Evolutionary conservation across 306 rosid genomes (phyloP), one percentile per base, ranked within the genome.

Genomic region (Sphenostylis stenocarpa): DNA sequence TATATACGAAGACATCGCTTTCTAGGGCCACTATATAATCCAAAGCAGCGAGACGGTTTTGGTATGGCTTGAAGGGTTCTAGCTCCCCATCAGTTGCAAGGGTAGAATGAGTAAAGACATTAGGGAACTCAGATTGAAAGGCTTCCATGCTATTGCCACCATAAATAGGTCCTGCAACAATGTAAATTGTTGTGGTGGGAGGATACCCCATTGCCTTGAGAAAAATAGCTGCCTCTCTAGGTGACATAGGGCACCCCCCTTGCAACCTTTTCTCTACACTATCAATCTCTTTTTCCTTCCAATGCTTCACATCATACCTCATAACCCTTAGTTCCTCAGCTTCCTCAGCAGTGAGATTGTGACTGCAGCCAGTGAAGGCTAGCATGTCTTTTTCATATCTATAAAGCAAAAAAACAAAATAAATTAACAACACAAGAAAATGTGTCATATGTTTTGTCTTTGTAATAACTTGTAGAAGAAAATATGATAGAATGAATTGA

Each of bases 331-430:
- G 98, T 56, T 96, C 93, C 72, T 86, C 91, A 1, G 86, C 83
- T 73, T 96, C 99, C 24, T 81, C 83, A 16, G 78, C 79, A 0
- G 97, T 91, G 51, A 96, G 97, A 82, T 96, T 96, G 83, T 96
- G 90, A 77, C 85, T 93, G 89, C 99, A 96, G 72, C 99, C 99
- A 0, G 99, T 96, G 84, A 96, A 96, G 28, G 99, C 94, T 57
- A 96, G 90, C 99, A 96, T 96, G 86, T 96, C 99, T 78, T 96
- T 96, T 90, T 96, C 99, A 72, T 96, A 96, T 85, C 99, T 94
- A 79, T 77, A 76, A 73, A 34, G 38, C 29, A 81, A 72, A 52
- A 10, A 69, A 52, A 13, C 12, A 73, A 31, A 55, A 34, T n/a
- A 61, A 9, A 38, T 38, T 0, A 63, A 53, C 23, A 63, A 53